These are phyloP conservation scores for Pochonia chlamydosporia DNA, from an alignment of 2,329 filamentous ascomycete genomes.

Conservation along the genomic window DNA sequence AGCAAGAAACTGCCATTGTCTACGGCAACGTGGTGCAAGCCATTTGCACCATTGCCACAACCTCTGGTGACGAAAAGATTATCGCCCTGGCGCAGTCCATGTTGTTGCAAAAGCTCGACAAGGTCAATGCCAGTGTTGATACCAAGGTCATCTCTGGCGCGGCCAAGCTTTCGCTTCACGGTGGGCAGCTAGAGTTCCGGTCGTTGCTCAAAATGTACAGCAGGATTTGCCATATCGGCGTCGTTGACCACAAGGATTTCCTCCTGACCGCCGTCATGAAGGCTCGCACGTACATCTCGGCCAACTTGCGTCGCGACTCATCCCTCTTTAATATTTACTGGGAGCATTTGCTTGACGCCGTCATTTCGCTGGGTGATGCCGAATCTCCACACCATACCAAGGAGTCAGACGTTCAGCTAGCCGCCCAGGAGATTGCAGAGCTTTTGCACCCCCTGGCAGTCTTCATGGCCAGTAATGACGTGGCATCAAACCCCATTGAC, in stretches of 20 bases:
- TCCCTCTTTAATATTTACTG: slow-evolving; percentile 79
- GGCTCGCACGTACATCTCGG: slow-evolving; percentile 74
- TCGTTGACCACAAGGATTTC: slow-evolving; percentile 60
- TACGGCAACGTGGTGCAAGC: slow-evolving; percentile 91
- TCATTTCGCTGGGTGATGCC: slow-evolving; percentile 86
- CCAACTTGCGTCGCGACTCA: slow-evolving; percentile 60
- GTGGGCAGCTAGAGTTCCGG: slow-evolving; percentile 76
- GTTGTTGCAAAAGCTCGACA: slow-evolving; percentile 90
- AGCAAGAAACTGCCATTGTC: slow-evolving; percentile 71
- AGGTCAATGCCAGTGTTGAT: slow-evolving; percentile 75
- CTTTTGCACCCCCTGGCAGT: slow-evolving; percentile 82
- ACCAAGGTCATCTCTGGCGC: slow-evolving; percentile 79
- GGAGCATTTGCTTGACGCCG: slow-evolving; percentile 74
- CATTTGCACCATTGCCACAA: slow-evolving; percentile 81
- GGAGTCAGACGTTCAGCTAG: slow-evolving; percentile 73
- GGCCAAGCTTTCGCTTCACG: slow-evolving; percentile 69
- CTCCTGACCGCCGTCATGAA: slow-evolving; percentile 70
- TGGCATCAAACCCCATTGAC: slow-evolving; percentile 40
- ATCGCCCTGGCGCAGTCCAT: slow-evolving; percentile 90
- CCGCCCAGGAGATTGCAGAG: slow-evolving; percentile 81
- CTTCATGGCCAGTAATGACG: slow-evolving; percentile 64
- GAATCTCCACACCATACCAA: slow-evolving; percentile 68
- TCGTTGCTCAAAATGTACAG: slow-evolving; percentile 80
- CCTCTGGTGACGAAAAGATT: slow-evolving; percentile 83
- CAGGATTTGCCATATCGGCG: slow-evolving; percentile 66